Percentiles rank a stretch among this genome's conserved stretches.
These are phyloP conservation scores for Colletotrichum sidae DNA, from an alignment of 2,329 filamentous ascomycete genomes.

Conservation along the genomic window DNA sequence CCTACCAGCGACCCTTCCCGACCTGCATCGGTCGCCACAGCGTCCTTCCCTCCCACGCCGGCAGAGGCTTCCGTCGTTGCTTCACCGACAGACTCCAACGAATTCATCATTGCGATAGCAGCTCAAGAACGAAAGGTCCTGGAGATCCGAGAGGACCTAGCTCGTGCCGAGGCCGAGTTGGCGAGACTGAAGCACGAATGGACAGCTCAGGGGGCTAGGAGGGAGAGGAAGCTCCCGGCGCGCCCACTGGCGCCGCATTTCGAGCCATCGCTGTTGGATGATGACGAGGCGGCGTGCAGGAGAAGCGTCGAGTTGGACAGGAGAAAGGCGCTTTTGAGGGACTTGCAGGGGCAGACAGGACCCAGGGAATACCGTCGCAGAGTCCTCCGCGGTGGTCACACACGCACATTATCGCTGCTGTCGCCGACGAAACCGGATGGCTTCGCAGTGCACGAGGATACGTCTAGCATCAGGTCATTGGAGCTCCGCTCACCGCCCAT, in stretches of 20 bases:
- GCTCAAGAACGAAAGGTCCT: slow-evolving; percentile 91
- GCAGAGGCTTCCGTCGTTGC: slow-evolving; percentile 55
- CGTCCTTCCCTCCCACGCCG: slow-evolving; percentile 64
- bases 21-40: slow-evolving; percentile 60
- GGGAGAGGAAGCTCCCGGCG: slow-evolving; percentile 76
- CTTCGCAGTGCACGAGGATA: slow-evolving; percentile 58
- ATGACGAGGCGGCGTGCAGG: slow-evolving; percentile 49
- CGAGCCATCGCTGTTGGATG: slow-evolving; percentile 49
- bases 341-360: slow-evolving; percentile 56
- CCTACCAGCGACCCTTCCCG: slow-evolving; percentile 65
- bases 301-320: slow-evolving; percentile 76
- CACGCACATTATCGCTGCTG: slow-evolving; percentile 79
- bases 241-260: slow-evolving; percentile 43
- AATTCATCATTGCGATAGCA: slow-evolving; percentile 89
- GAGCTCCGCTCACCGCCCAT: slow-evolving; percentile 43
- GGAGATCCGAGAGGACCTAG: slow-evolving; percentile 91
- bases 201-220: slow-evolving; percentile 80
- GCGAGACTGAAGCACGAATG: slow-evolving; percentile 84
- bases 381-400: slow-evolving; percentile 75
- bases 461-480: slow-evolving; percentile 56
- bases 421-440: slow-evolving; percentile 71
- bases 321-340: slow-evolving; percentile 72
- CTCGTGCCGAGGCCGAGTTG: slow-evolving; percentile 82
- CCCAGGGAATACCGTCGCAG: slow-evolving; percentile 63
- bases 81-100: slow-evolving; percentile 66